Percentiles rank a stretch among this genome's conserved stretches.
These are phyloP conservation scores for Myxozyma neglecta DNA, from an alignment of 805 yeast genomes.

Conservation along the genomic window DNA sequence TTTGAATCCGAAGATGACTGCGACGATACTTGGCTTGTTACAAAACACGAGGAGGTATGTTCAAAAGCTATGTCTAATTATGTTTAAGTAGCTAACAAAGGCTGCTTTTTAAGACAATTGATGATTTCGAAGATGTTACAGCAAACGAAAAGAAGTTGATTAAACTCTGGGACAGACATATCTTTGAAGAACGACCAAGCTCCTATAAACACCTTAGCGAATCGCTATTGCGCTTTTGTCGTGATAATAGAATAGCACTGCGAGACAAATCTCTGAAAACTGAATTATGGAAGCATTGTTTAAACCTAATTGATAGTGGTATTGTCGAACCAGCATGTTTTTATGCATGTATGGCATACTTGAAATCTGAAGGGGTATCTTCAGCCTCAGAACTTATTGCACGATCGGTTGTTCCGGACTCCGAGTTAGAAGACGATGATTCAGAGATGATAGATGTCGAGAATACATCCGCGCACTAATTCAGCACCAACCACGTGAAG, in stretches of 20 bases:
- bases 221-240: constrained; percentile 24
- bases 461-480: background rate
- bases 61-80: background rate
- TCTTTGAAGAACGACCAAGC: constrained; percentile 27
- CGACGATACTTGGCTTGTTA: constrained; percentile 24
- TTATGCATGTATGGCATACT: constrained; percentile 25
- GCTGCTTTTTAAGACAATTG: constrained; percentile 17
- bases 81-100: background rate
- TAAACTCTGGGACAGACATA: constrained; percentile 28
- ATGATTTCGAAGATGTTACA: constrained; percentile 28
- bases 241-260: constrained; percentile 10
- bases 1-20: constrained; percentile 28
- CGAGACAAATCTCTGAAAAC: constrained; percentile 4
- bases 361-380: constrained; percentile 10
- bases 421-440: background rate
- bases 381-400: constrained; percentile 1
- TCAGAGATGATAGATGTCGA: background rate
- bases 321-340: constrained; percentile 26
- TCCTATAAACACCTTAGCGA: constrained; percentile 24
- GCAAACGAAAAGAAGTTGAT: constrained; percentile 24
- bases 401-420: background rate
- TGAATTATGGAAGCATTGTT: constrained; percentile 29
- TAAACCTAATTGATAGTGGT: constrained; percentile 24
- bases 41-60: constrained; percentile 26
- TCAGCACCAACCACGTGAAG: too few species aligned